Percentiles rank a stretch among this genome's conserved stretches.
Conservation (phyloP, 495 filamentous ascomycete species). For the Podospora pseudocomata region DNA sequence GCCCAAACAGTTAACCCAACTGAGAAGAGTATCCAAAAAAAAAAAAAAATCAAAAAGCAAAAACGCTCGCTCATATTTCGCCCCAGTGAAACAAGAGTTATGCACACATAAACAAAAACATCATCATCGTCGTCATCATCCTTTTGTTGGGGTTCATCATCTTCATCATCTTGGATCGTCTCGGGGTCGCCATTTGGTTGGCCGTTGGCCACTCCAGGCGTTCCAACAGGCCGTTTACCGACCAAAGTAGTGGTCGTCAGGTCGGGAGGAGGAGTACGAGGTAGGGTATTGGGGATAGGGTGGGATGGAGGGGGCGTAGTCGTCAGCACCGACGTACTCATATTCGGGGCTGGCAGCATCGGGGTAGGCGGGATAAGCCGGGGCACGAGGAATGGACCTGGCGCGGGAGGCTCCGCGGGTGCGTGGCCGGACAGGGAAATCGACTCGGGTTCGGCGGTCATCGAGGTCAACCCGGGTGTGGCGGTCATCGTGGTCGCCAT, state of each 20-base stretch:
- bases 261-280: constrained; percentile 13
- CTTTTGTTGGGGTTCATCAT: neutral
- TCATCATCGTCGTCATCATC: constrained; percentile 24
- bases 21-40: neutral
- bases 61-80: constrained; percentile 25
- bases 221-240: neutral
- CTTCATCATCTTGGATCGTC: constrained; percentile 2
- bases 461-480: constrained; percentile 24
- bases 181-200: neutral
- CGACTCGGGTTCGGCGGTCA: constrained; percentile 41
- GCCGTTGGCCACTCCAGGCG: neutral
- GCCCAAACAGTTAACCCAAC: neutral
- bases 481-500: constrained; percentile 43
- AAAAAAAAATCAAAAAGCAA: constrained; percentile 14
- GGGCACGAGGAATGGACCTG: constrained; percentile 39
- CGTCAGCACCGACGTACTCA: constrained; percentile 2
- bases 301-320: constrained; percentile 7
- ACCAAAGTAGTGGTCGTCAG: constrained; percentile 10
- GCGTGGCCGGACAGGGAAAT: constrained; percentile 35
- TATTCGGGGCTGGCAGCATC: constrained; percentile 19
- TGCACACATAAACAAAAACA: neutral
- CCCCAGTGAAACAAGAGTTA: constrained; percentile 16
- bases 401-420: constrained; percentile 41
- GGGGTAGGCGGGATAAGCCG: constrained; percentile 18
- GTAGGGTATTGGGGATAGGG: constrained; percentile 19